Percentiles rank a stretch among this genome's conserved stretches.
Evolutionary conservation across 352 stramenopile species (phyloP).

Genomic region (Phytopythium ostracodes): DNA sequence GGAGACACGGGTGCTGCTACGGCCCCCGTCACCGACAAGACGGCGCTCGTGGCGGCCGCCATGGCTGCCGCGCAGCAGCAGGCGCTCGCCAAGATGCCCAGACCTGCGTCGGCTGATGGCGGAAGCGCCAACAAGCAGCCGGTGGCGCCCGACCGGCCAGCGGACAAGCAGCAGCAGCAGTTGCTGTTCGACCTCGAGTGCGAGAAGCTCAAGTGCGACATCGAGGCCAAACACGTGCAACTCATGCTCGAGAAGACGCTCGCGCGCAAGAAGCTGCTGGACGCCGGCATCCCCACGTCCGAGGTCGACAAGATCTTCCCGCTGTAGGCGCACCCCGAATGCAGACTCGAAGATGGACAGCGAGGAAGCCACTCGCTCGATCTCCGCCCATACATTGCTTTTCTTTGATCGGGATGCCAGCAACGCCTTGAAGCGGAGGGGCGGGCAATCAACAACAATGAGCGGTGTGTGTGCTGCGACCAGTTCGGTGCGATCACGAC

Average conservation of each 20-base stretch:
- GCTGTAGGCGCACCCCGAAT: conserved; percentile 9
- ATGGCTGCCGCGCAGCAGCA: conserved; percentile 1
- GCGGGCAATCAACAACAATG: too few species aligned
- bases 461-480: too few species aligned
- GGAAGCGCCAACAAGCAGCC: too few species aligned
- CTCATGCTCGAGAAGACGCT: conserved; percentile 47
- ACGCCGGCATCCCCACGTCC: conserved; percentile 32
- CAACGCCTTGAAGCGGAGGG: too few species aligned
- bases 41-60: conserved; percentile 2
- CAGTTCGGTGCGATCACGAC: too few species aligned
- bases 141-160: conserved; percentile 7
- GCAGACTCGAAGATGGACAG: not conserved
- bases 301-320: conserved; percentile 48
- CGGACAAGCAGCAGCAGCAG: conserved; percentile 34
- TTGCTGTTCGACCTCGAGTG: conserved; percentile 48
- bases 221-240: conserved; percentile 43
- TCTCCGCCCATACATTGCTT: too few species aligned
- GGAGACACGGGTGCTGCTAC: not conserved
- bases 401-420: too few species aligned
- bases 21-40: not conserved
- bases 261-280: conserved; percentile 39
- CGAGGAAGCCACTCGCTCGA: too few species aligned
- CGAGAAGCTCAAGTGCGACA: conserved; percentile 40
- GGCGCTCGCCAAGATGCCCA: conserved; percentile 3
- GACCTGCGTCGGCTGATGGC: not conserved